Conservation (phyloP, 805 yeast genomes). For the Metschnikowia cerradonensis region DNA sequence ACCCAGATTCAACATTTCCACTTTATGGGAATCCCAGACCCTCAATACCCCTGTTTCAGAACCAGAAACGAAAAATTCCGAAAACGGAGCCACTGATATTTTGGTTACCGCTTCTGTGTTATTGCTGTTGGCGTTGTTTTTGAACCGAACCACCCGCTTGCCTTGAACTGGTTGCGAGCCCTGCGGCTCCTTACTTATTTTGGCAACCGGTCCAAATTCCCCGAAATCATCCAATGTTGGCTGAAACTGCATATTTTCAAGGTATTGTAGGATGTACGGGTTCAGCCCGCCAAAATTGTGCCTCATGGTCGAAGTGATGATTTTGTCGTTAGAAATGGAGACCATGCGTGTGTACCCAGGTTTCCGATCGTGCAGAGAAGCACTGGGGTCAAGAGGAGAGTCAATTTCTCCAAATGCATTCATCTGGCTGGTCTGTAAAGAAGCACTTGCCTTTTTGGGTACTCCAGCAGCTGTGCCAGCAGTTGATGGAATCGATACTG, state of each 20-base stretch:
- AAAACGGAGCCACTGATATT: conserved; percentile 56
- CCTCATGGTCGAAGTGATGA: conserved; percentile 32
- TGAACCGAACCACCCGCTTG: conserved; percentile 48
- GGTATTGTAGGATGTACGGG: conserved; percentile 55
- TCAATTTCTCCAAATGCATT: conserved; percentile 46
- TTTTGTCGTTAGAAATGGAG: conserved; percentile 28
- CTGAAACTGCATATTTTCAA: conserved; percentile 50
- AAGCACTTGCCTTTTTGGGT: conserved; percentile 32
- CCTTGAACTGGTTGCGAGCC: conserved; percentile 29
- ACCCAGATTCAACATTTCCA: conserved; percentile 60
- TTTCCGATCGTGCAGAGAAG: not conserved
- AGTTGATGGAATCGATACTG: too few relatives aligned
- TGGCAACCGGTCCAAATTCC: conserved; percentile 55
- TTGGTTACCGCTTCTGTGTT: conserved; percentile 47
- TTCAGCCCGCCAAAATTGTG: conserved; percentile 69
- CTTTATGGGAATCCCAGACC: conserved; percentile 70
- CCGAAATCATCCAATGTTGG: conserved; percentile 57
- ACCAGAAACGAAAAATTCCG: conserved; percentile 68
- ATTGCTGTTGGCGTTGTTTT: conserved; percentile 49
- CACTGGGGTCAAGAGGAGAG: conserved; percentile 20
- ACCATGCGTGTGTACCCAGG: conserved; percentile 24
- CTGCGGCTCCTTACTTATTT: conserved; percentile 8
- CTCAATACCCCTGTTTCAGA: conserved; percentile 69
- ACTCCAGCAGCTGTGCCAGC: conserved; percentile 5
- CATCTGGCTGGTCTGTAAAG: conserved; percentile 38